Evolutionary conservation across 148 eudicot genomes (phyloP), one percentile per base, ranked within the genome.

Genomic region (Oxyria digyna): DNA sequence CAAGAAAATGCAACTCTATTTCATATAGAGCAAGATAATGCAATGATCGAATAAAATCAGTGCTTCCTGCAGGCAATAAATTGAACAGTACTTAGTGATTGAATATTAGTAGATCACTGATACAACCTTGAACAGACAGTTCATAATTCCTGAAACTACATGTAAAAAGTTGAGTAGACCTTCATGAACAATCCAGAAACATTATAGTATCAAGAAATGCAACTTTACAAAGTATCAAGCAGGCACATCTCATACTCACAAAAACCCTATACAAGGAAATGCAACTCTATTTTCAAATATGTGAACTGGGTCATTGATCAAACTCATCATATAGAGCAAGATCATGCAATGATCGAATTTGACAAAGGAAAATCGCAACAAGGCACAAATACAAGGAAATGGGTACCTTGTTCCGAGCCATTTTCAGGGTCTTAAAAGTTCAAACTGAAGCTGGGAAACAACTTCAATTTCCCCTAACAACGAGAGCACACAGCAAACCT

Each of bases 1-100:
- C 21, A 46, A 46, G n/a, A n/a, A n/a, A n/a, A n/a, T n/a, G n/a
- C n/a, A n/a, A n/a, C n/a, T n/a, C n/a, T n/a, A n/a, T n/a, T n/a
- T n/a, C n/a, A n/a, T n/a, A n/a, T n/a, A n/a, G n/a, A n/a, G n/a
- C n/a, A n/a, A n/a, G n/a, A n/a, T n/a, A n/a, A n/a, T n/a, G n/a
- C n/a, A n/a, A n/a, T n/a, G n/a, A n/a, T n/a, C n/a, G n/a, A 91
- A 73, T 72, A 94, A 74, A 66, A 94, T 68, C 73, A 94, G 48
- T 12, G 85, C 78, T 78, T 88, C 99, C 99, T 91, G 82, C 54
- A 65, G 43, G 31, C 5, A 43, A 63, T 8, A 54, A 6, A 13
- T 59, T 8, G 14, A 20, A 59, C 31, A 18, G 8, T 59, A 17
- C 8, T 57, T 46, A 4, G 4, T 21, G 50, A 20, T 11, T n/a